Evolutionary conservation across 2,329 filamentous ascomycete species (phyloP), one percentile per base, ranked within the genome.

Genomic region (Neoarthrinium moseri): DNA sequence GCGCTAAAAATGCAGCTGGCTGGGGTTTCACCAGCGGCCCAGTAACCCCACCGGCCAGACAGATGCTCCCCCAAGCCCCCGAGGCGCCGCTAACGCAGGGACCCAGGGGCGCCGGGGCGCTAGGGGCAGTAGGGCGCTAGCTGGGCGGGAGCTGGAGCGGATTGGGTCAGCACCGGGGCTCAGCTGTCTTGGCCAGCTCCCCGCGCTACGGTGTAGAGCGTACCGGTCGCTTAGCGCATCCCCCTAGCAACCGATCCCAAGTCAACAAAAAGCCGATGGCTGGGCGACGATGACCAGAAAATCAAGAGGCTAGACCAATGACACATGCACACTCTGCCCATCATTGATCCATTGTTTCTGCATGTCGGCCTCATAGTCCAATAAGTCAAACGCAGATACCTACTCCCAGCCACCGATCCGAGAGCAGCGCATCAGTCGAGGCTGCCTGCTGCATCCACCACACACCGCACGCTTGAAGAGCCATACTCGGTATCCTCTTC

Each of bases 241-340:
- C 15, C 41, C 32, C 30, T 35, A 23, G 23, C 41, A 44, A 44
- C 41, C 13, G 22, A 29, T 20, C 41, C 24, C 30, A 44, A 39
- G 24, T 38, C 33, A 45, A 45, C 43, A 45, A 39, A 38, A 45
- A 39, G 27, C 13, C 33, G 43, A 45, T 45, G 43, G 43, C 43
- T 45, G 43, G 43, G 43, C 29, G 34, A 45, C 43, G 34, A 27
- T n/a, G 22, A 35, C 17, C 26, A 13, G 43, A 30, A 45, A 45
- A 30, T 37, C 12, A 22, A 26, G 24, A 45, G 43, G 43, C 34
- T 45, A 39, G 34, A 39, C 43, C 43, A 45, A 45, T 45, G 24
- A 39, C 17, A 45, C 11, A 37, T 22, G 23, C 33, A 26, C 27
- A 35, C 17, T 38, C 21, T 26, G 20, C 15, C 33, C 20, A 6